Percentiles rank a stretch among this genome's conserved stretches.
phyloP scores from a whole-genome alignment of 139 green algal species.

The Desmodesmus armatus region DNA sequence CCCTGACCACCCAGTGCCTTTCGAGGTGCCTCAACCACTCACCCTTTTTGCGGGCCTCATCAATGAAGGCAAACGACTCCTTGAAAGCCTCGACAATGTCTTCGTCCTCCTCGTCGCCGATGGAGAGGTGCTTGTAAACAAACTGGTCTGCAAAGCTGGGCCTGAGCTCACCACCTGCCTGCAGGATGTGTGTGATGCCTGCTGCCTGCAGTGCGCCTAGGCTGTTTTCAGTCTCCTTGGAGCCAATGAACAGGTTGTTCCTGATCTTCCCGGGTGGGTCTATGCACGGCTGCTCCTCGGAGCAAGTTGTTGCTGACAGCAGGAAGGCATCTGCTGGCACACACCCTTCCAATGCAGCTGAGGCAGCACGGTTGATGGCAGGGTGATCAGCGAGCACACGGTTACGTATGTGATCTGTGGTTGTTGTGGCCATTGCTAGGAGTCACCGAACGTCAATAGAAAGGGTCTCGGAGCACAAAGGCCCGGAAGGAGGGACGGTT shows the following conservation, averaged over 20 bases:
- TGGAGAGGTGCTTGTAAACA: slow-evolving; percentile 43
- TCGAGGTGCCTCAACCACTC: not conserved
- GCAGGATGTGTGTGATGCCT: slow-evolving; percentile 52
- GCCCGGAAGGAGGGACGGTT: too few relatives aligned
- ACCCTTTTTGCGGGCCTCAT: slow-evolving; percentile 21
- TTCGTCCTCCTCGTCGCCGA: slow-evolving; percentile 49
- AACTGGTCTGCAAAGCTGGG: slow-evolving; percentile 45
- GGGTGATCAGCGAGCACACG: not conserved
- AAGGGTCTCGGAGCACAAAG: too few relatives aligned
- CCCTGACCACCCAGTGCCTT: too few relatives aligned
- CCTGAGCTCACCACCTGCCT: slow-evolving; percentile 51
- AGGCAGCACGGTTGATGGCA: not conserved
- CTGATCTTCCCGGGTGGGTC: slow-evolving; percentile 37
- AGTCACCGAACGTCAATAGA: not conserved
- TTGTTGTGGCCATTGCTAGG: not conserved
- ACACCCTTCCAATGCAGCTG: not conserved
- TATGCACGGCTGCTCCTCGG: not conserved
- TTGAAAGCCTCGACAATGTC: slow-evolving; percentile 49
- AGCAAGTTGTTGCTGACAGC: not conserved
- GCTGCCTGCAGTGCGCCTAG: not conserved
- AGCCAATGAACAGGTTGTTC: slow-evolving; percentile 32
- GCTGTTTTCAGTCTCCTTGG: slow-evolving; percentile 14
- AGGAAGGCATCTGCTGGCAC: too few relatives aligned
- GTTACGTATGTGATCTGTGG: slow-evolving; percentile 9
- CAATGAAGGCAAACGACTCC: slow-evolving; percentile 56